These are phyloP conservation scores for Rhodotorula sp. DNA, from an alignment of 1,284 basidiomycete genomes.

Conservation along the genomic window DNA sequence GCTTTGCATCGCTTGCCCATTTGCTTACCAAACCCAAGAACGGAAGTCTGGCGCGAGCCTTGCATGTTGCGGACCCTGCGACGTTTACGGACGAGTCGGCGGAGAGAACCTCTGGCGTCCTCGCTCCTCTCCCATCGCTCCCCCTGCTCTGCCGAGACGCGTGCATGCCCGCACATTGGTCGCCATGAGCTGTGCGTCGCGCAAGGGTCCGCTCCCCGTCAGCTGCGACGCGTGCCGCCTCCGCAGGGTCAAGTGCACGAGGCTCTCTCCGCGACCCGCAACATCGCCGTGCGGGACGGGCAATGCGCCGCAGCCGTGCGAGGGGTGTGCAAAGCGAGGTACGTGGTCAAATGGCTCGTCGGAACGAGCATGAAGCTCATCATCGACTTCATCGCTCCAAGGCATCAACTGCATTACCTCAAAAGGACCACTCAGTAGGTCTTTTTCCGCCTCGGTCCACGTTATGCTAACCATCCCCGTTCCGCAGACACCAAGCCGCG, in stretches of 20 bases:
- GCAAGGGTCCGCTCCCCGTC: neutral
- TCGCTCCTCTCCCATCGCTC: too few species aligned
- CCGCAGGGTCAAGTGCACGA: neutral
- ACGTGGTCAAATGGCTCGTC: too few species aligned
- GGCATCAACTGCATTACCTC: neutral
- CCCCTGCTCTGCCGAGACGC: too few species aligned
- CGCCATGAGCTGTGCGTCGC: too few species aligned
- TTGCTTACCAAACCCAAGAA: too few species aligned
- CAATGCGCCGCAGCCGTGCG: neutral
- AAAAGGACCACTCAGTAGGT: neutral
- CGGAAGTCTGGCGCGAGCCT: too few species aligned
- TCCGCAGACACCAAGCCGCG: neutral
- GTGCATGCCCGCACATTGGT: too few species aligned
- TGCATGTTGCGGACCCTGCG: too few species aligned
- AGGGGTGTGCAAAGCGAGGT: neutral
- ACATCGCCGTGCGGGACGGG: neutral
- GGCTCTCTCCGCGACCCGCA: neutral
- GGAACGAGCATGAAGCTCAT: too few species aligned
- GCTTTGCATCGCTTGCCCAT: neutral
- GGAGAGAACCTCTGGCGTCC: too few species aligned
- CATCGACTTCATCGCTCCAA: neutral
- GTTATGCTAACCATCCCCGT: neutral
- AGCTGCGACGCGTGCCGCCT: neutral
- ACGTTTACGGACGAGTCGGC: too few species aligned
- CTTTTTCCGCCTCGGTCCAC: too few species aligned